Evolutionary conservation across 805 yeast genomes (phyloP).

Genomic region (Yamadazyma laniorum): DNA sequence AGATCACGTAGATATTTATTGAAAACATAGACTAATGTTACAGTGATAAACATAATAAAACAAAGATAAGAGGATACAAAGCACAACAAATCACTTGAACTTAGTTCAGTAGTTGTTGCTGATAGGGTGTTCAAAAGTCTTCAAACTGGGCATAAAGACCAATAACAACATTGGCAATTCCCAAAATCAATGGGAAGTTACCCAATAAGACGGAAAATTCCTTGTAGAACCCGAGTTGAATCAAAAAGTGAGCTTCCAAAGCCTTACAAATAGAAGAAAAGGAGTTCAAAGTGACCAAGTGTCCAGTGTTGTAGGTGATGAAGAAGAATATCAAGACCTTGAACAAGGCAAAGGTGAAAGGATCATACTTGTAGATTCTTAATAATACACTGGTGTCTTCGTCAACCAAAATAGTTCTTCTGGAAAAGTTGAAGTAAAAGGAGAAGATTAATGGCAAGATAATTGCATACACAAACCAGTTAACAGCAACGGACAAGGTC

Average conservation of each 20-base stretch:
- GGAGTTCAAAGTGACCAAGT: slow-evolving; percentile 25
- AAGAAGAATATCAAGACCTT: slow-evolving; percentile 45
- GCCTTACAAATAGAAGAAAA: slow-evolving; percentile 25
- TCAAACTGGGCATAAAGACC: slow-evolving; percentile 54
- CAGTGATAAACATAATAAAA: slow-evolving; percentile 13
- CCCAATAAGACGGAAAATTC: slow-evolving; percentile 42
- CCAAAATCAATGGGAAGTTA: slow-evolving; percentile 45
- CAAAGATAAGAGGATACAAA: slow-evolving; percentile 4
- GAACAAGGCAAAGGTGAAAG: slow-evolving; percentile 50
- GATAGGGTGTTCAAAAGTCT: slow-evolving; percentile 40
- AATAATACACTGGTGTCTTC: slow-evolving; percentile 29
- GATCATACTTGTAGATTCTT: slow-evolving; percentile 49
- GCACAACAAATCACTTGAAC: too few species aligned
- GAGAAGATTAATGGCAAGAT: slow-evolving; percentile 43
- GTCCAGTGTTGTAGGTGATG: slow-evolving; percentile 31
- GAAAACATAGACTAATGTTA: slow-evolving; percentile 12
- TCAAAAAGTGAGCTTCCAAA: slow-evolving; percentile 28
- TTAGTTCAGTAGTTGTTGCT: not conserved
- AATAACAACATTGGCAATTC: slow-evolving; percentile 44
- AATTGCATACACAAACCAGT: slow-evolving; percentile 44
- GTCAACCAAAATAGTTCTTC: slow-evolving; percentile 31
- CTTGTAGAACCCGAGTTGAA: slow-evolving; percentile 38
- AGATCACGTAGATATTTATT: slow-evolving; percentile 6
- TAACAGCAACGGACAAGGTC: slow-evolving; percentile 28
- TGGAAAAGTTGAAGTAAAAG: slow-evolving; percentile 53